Evolutionary conservation across 2,329 filamentous ascomycete genomes (phyloP), one percentile per base, ranked within the genome.

Genomic region (Penicillium expansum): DNA sequence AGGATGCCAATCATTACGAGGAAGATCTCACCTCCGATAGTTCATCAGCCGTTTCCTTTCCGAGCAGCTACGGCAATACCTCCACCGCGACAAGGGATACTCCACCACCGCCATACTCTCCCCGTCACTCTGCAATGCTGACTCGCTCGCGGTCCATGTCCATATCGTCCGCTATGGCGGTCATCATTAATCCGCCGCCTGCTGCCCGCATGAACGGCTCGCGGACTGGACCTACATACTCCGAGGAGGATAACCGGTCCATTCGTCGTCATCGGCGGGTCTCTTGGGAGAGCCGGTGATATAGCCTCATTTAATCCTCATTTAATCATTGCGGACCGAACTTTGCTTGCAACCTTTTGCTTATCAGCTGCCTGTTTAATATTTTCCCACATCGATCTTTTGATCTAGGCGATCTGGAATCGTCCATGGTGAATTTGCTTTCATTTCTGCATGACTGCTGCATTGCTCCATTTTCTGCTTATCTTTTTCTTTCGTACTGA

Each of bases 41-140:
- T 38, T 76, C 75, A 20, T 77, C 75, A 4, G 69, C 71, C 11
- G 65, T 76, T 48, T 77, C 75, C 10, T 74, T 75, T 51, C 74
- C 74, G 2, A 77, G 75, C 60, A 77, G 74, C 50, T 76, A 75
- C 60, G 75, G 75, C 7, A 76, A 77, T 55, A 77, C 75, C 3
- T 77, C 75, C 0, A 77, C 75, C 3, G 75, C 75, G 9, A 77
- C 75, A 5, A 63, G 73, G 16, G 75, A 77, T 35, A 77, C 75
- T 0, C 75, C 74, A 2, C 75, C 75, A 4, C 75, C 75, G 30
- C 73, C 75, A 9, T 77, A 77, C 51, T 77, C 75, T 2, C 66
- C 71, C 2, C 67, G 66, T 27, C 66, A 63, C n/a, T 65, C 62
- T 0, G 55, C 60, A 3, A 71, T 71, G 39, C 60, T 69, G 14